Conservation (phyloP, 352 stramenopile genomes). For the Globisporangium viniferum region DNA sequence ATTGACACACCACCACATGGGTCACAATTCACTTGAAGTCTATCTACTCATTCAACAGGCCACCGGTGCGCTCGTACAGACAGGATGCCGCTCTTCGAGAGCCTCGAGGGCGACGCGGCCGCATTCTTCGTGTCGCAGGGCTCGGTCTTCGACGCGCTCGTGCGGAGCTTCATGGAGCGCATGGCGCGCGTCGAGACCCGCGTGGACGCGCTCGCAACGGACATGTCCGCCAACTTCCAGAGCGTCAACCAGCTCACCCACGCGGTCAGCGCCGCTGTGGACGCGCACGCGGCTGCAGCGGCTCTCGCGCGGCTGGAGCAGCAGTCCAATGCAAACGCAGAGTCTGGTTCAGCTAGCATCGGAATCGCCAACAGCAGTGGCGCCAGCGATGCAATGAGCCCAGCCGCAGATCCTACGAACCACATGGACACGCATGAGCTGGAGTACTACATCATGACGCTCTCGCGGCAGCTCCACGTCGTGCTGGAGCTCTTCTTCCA, state of each 20-base stretch:
- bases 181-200: constrained; percentile 39
- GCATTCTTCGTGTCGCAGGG: constrained; percentile 72
- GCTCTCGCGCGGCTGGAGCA: constrained; percentile 12
- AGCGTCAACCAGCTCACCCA: constrained; percentile 32
- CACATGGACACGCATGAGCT: constrained; percentile 37
- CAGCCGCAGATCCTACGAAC: neutral
- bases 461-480: constrained; percentile 56
- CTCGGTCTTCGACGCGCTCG: constrained; percentile 57
- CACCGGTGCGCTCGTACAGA: neutral
- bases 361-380: neutral
- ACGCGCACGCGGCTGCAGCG: constrained; percentile 14
- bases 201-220: constrained; percentile 31
- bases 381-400: neutral
- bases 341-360: neutral
- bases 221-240: constrained; percentile 30
- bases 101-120: constrained; percentile 54
- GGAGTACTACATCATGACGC: constrained; percentile 55
- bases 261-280: constrained; percentile 9
- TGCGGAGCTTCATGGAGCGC: constrained; percentile 55
- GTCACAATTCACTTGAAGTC: neutral
- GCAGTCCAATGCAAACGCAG: neutral
- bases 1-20: neutral
- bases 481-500: constrained; percentile 64
- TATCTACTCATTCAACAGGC: neutral
- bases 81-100: constrained; percentile 64